Conservation (phyloP, 2,329 filamentous ascomycete genomes). For the Penicillium griseofulvum region DNA sequence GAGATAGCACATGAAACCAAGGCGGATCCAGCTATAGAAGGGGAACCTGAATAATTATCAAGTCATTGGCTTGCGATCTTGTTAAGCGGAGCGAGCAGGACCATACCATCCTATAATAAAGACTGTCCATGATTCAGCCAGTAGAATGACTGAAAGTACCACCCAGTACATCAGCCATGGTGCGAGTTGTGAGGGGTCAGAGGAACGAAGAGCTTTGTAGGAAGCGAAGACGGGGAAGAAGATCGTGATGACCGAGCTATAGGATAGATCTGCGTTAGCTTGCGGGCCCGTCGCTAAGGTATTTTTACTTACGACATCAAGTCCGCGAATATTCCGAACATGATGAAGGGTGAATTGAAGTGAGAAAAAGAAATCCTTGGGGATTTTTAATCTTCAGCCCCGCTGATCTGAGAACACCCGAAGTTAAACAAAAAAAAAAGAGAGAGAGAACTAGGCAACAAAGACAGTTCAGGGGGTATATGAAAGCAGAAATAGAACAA, state of each 20-base stretch:
- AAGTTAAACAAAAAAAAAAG: slow-evolving; percentile 2
- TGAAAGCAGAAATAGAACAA: not conserved
- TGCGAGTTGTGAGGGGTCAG: slow-evolving; percentile 81
- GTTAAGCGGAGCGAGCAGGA: not conserved
- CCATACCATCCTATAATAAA: slow-evolving; percentile 78
- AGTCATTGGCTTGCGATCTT: slow-evolving; percentile 4
- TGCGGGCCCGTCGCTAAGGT: not conserved
- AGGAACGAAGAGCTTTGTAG: slow-evolving; percentile 94
- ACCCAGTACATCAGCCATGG: slow-evolving; percentile 99
- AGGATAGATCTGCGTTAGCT: slow-evolving; percentile 13
- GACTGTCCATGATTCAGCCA: slow-evolving; percentile 81
- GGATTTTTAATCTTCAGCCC: slow-evolving; percentile 6
- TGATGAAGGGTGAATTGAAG: slow-evolving; percentile 39
- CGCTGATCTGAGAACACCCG: slow-evolving; percentile 9
- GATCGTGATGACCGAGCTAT: slow-evolving; percentile 79
- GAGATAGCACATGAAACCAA: slow-evolving; percentile 85
- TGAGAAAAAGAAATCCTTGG: slow-evolving; percentile 5
- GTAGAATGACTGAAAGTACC: slow-evolving; percentile 75
- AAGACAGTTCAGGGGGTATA: slow-evolving; percentile 4
- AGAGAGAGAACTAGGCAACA: slow-evolving; percentile 1
- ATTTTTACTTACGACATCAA: slow-evolving; percentile 67
- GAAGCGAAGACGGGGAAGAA: slow-evolving; percentile 95
- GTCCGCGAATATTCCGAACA: slow-evolving; percentile 78
- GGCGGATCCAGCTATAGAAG: slow-evolving; percentile 88
- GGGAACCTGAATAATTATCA: slow-evolving; percentile 62